phyloP scores from a whole-genome alignment of 495 filamentous ascomycete species.

The Penicillium silybi region DNA sequence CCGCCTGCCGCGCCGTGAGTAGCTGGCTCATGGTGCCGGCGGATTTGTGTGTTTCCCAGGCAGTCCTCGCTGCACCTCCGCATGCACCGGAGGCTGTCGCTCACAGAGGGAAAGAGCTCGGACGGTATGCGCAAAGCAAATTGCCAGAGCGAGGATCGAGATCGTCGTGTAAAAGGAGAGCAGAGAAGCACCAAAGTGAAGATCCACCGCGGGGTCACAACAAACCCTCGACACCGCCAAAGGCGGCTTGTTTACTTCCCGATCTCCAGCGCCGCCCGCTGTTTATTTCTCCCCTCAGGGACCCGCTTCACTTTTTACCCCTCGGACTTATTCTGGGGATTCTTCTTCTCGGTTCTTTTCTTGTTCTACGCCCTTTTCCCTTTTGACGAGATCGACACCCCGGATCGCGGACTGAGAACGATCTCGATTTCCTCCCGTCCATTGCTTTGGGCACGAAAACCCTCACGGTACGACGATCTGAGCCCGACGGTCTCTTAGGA shows the following conservation, averaged over 20 bases:
- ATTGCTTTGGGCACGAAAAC: slow-evolving; percentile 25
- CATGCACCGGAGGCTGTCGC: slow-evolving; percentile 16
- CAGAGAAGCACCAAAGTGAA: slow-evolving; percentile 4
- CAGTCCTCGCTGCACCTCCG: slow-evolving; percentile 19
- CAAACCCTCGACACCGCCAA: slow-evolving; percentile 29
- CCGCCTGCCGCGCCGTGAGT: slow-evolving; percentile 75
- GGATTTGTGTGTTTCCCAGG: slow-evolving; percentile 19
- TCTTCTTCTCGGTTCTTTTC: background rate
- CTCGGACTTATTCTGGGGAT: background rate
- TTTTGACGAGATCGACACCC: background rate
- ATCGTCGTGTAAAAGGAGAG: background rate
- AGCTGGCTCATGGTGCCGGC: slow-evolving; percentile 62
- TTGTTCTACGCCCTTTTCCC: background rate
- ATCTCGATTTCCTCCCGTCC: slow-evolving; percentile 8
- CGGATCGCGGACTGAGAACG: slow-evolving; percentile 12
- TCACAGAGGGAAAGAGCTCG: background rate
- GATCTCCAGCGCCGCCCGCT: slow-evolving; percentile 17
- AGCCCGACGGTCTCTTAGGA: background rate
- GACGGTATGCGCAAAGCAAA: background rate
- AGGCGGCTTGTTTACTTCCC: slow-evolving; percentile 31
- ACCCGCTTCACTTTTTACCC: background rate
- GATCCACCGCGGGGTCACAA: slow-evolving; percentile 30
- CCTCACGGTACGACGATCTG: slow-evolving; percentile 8
- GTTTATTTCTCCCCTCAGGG: slow-evolving; percentile 19
- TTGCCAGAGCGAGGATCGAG: background rate